These are phyloP conservation scores for Abelmoschus esculentus DNA, from an alignment of 345 rosid species.

Conservation along the genomic window DNA sequence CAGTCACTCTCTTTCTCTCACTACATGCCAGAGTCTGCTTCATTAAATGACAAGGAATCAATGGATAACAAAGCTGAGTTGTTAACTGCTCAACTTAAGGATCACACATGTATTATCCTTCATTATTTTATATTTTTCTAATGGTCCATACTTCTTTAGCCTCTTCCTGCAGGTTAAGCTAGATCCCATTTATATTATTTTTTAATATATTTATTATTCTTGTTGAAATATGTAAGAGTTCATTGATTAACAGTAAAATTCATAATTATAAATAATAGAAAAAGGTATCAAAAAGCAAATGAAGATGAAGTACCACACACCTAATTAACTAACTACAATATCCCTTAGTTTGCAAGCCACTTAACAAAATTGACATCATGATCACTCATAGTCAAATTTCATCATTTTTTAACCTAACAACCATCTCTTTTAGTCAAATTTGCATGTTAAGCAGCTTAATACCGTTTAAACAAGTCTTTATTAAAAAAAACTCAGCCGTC, in stretches of 20 bases:
- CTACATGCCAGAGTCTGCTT: slow-evolving; percentile 14
- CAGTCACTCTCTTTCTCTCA: not conserved
- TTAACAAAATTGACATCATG: slow-evolving; percentile 20
- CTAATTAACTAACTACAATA: slow-evolving; percentile 44
- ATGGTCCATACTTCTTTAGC: no score
- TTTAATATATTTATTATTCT: slow-evolving; percentile 8
- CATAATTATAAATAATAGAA: not conserved
- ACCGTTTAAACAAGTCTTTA: no score
- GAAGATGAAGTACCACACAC: slow-evolving; percentile 24
- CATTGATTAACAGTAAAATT: not conserved
- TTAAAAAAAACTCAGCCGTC: no score
- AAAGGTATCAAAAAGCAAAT: not conserved
- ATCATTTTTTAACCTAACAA: no score
- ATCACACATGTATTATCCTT: slow-evolving; percentile 8
- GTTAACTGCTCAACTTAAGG: slow-evolving; percentile 34
- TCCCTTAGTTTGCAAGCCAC: slow-evolving; percentile 56
- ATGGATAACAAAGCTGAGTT: slow-evolving; percentile 43
- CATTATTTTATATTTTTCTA: not conserved
- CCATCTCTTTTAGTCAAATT: no score
- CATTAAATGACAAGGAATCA: slow-evolving; percentile 35
- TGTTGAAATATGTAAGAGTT: not conserved
- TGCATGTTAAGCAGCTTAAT: no score
- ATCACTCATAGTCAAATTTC: not conserved
- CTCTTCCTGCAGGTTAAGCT: no score
- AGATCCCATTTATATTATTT: not conserved